Conservation (phyloP, 106 monocot genomes). For the Dendrobium nobile region DNA sequence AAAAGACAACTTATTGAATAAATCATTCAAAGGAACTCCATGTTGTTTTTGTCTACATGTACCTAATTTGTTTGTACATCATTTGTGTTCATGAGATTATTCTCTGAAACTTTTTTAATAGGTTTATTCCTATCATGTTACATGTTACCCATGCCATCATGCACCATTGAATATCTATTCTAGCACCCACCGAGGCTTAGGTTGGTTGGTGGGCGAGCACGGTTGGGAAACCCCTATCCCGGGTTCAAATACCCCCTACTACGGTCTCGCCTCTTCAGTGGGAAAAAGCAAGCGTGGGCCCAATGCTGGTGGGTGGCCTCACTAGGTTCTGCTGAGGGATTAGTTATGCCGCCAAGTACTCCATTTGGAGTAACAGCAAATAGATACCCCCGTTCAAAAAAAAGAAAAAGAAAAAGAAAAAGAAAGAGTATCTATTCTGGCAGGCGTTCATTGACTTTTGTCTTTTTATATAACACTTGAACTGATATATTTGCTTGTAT, state of each 20-base stretch:
- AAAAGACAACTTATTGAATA: neutral
- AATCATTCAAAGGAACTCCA: neutral
- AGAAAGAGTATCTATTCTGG: neutral
- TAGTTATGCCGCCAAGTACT: too few relatives aligned
- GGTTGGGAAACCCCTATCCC: too few relatives aligned
- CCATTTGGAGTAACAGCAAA: too few relatives aligned
- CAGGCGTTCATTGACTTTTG: neutral
- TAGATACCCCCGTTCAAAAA: too few relatives aligned
- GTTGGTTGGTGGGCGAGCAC: too few relatives aligned
- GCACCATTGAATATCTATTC: neutral
- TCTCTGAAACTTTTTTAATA: neutral
- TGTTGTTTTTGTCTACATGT: neutral
- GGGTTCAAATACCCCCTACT: too few relatives aligned
- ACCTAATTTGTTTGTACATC: neutral
- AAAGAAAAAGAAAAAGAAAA: too few relatives aligned
- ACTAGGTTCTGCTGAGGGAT: too few relatives aligned
- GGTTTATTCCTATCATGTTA: neutral
- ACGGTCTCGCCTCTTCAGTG: too few relatives aligned
- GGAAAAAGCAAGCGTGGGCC: too few relatives aligned
- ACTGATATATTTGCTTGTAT: neutral
- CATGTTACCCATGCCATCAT: neutral
- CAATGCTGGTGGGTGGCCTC: too few relatives aligned
- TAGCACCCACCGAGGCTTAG: neutral
- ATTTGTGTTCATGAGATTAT: conserved; percentile 4
- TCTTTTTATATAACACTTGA: neutral